A percentile compares a stretch with the other conserved stretches of the same genome.
phyloP scores from a whole-genome alignment of 1,284 basidiomycete genomes.

The Cryptococcus sp. region DNA sequence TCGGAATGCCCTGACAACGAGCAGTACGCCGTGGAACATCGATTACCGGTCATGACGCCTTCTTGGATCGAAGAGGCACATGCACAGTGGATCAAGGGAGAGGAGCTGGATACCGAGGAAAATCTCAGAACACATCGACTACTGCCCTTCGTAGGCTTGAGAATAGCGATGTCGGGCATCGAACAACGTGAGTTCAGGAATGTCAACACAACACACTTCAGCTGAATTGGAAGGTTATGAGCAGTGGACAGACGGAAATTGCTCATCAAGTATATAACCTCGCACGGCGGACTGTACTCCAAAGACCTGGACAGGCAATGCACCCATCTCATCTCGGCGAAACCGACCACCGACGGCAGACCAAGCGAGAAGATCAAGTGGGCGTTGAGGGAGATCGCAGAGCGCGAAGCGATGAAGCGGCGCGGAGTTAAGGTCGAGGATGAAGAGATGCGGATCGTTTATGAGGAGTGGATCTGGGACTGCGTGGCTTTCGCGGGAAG shows the following conservation, averaged over 20 bases:
- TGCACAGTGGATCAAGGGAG: constrained; percentile 32
- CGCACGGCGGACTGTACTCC: constrained; percentile 45
- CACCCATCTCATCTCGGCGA: constrained; percentile 49
- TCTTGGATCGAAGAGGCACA: constrained; percentile 43
- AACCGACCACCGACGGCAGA: constrained; percentile 35
- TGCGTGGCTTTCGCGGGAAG: constrained; percentile 47
- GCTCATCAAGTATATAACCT: constrained; percentile 39
- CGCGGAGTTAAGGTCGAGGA: constrained; percentile 32
- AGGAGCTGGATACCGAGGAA: constrained; percentile 33
- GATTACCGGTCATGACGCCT: constrained; percentile 43
- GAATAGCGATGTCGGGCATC: constrained; percentile 46
- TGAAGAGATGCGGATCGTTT: constrained; percentile 42
- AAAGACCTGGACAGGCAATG: constrained; percentile 49
- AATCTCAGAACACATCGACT: constrained; percentile 32
- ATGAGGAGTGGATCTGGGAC: constrained; percentile 55
- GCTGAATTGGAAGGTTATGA: no score
- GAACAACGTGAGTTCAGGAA: constrained; percentile 29
- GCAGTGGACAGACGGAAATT: constrained; percentile 44
- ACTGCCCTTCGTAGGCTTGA: constrained; percentile 40
- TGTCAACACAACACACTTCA: no score
- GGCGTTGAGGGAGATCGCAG: constrained; percentile 39
- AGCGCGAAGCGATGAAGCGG: constrained; percentile 31
- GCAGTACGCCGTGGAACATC: constrained; percentile 47
- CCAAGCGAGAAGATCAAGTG: constrained; percentile 50
- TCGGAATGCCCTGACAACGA: constrained; percentile 5